Conservation (phyloP, 192 early-diverging fungal species). For the Coemansia sp. region DNA sequence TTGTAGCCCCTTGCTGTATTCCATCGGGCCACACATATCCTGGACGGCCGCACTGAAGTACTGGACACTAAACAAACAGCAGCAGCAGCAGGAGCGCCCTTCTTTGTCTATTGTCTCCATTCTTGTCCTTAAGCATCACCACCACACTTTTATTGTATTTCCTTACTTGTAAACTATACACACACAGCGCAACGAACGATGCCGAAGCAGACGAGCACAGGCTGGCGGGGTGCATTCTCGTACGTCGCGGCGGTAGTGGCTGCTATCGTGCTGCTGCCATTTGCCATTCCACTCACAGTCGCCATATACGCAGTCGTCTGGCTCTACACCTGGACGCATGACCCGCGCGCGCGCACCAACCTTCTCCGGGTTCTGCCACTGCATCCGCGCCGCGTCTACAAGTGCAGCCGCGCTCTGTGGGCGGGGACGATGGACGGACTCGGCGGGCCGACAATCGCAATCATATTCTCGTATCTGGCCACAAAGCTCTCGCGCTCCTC, state of each 20-base stretch:
- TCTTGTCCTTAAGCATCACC: slow-evolving; percentile 1
- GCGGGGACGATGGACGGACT: slow-evolving; percentile 52
- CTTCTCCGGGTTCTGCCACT: slow-evolving; percentile 38
- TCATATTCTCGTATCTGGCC: slow-evolving; percentile 40
- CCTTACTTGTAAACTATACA: not conserved
- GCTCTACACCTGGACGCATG: slow-evolving; percentile 54
- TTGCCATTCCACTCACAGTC: slow-evolving; percentile 32
- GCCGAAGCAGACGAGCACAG: slow-evolving; percentile 14
- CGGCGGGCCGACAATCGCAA: slow-evolving; percentile 46
- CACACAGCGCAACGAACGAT: slow-evolving; percentile 6
- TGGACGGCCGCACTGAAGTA: not conserved
- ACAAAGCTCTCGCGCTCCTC: slow-evolving; percentile 45
- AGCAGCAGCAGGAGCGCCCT: not conserved
- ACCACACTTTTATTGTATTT: not conserved
- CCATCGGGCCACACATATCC: not conserved
- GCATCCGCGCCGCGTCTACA: slow-evolving; percentile 44
- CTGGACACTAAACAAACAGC: not conserved
- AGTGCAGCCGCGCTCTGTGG: slow-evolving; percentile 50
- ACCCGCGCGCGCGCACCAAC: slow-evolving; percentile 43
- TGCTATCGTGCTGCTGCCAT: slow-evolving; percentile 36
- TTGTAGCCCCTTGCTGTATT: too few species aligned
- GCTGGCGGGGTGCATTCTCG: slow-evolving; percentile 26
- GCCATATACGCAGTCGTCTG: slow-evolving; percentile 39
- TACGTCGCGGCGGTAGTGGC: slow-evolving; percentile 13
- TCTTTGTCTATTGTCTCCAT: not conserved